Base-by-base conservation (phyloP, 768 basidiomycete genomes). In the Psilocybe cubensis region DNA sequence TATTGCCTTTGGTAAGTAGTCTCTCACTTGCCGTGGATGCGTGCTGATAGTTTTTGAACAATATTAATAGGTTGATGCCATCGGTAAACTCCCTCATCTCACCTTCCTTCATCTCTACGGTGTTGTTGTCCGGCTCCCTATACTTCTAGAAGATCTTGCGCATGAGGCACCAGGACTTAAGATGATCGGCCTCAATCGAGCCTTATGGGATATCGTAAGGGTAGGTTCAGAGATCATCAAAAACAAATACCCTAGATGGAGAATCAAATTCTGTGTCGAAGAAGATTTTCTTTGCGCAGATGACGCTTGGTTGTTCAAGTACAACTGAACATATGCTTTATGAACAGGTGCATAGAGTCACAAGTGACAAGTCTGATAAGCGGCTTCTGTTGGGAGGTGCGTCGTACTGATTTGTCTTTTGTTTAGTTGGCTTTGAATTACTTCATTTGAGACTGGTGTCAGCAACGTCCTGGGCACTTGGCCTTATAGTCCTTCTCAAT, bases 261-360 rank as follows among this genome's bases (percentile, higher is more conserved):
- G 65, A 58, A 70, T 75, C 52, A 76, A 75, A 61, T 77, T 73
- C 54, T 72, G 70, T 52, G 63, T 70, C 7, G 73, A 73, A 42
- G 75, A 74, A 44, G 78, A 78, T 54, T 77, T 79, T 54, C 45
- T 62, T 1, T 68, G 63, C 57, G 44, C 54, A 4, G 78, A 78
- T 57, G 66, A 76, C 45, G 70, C 71, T 33, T 79, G 78, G 78
- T 63, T 79, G 43, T 74, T 77, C 66, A 69, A 71, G 56, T 76
- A 77, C 56, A 69, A 69, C 46, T 73, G 46, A 67, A 54, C 9
- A 12, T 27, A 8, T n/a, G 14, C 40, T 10, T 17, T 35, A 24
- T 23, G 18, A n/a, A 24, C 20, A 52, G 48, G 50, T 56, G 45
- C 66, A 35, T 54, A 20, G n/a, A n/a, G 12, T 38, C 25, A 11